Evolutionary conservation across 441 rosid genomes (phyloP).

Genomic region (Codiaeum variegatum): DNA sequence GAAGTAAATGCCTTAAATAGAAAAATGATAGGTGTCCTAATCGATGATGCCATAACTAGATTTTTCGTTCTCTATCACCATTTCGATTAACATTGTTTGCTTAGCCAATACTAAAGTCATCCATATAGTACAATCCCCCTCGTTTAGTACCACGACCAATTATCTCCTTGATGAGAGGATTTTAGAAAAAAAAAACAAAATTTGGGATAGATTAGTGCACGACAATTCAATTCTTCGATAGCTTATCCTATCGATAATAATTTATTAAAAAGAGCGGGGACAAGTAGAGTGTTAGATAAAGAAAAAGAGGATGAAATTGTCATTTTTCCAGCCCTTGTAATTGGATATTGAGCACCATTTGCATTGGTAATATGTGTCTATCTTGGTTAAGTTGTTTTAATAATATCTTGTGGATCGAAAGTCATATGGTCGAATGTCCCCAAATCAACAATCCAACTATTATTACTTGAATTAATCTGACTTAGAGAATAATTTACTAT

Average conservation of each 20-base stretch:
- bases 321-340: background rate
- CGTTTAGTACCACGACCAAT: background rate
- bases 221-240: background rate
- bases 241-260: background rate
- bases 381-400: background rate
- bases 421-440: background rate
- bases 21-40: background rate
- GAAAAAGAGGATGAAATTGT: background rate
- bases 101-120: background rate
- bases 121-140: background rate
- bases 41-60: constrained; percentile 1
- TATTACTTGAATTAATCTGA: background rate
- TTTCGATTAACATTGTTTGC: background rate
- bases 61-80: background rate
- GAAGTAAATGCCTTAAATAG: background rate
- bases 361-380: background rate
- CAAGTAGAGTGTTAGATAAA: background rate
- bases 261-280: background rate
- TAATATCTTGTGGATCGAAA: background rate
- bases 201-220: background rate
- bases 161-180: background rate
- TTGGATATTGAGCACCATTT: background rate
- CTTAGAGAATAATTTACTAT: background rate
- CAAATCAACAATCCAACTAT: background rate
- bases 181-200: background rate